Percentiles rank a stretch among this genome's conserved stretches.
Evolutionary conservation across 176 grass and related monocot species (phyloP).

Genomic region (Puccinellia tenuiflora): DNA sequence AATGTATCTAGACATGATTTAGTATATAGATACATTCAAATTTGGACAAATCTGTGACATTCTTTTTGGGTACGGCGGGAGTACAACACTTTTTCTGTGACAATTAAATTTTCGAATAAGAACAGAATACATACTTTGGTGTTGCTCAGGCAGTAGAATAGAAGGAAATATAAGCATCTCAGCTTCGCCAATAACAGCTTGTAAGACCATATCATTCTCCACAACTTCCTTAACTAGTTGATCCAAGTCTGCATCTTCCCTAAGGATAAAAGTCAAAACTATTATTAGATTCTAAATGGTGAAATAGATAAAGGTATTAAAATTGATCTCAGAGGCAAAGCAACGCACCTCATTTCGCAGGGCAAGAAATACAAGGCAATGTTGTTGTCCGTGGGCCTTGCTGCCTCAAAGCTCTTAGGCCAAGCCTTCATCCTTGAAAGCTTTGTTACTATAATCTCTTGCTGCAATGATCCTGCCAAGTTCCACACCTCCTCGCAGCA

Average conservation of each 20-base stretch:
- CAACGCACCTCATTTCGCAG: constrained; percentile 33
- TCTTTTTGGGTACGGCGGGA: too few relatives aligned
- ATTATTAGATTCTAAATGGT: neutral
- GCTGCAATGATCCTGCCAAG: constrained; percentile 20
- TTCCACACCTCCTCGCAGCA: constrained; percentile 48
- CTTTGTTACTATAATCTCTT: constrained; percentile 26
- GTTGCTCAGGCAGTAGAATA: constrained; percentile 31
- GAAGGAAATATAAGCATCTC: constrained; percentile 59
- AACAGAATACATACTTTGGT: constrained; percentile 31
- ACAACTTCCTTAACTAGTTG: constrained; percentile 31
- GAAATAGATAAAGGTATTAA: neutral
- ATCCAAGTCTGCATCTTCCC: constrained; percentile 28
- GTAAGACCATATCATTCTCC: constrained; percentile 34
- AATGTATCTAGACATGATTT: too few relatives aligned
- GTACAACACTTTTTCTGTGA: neutral
- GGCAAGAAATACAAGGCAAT: constrained; percentile 75
- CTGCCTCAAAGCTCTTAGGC: constrained; percentile 49
- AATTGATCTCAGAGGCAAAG: neutral
- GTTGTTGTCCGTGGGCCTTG: constrained; percentile 25
- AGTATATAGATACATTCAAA: too few relatives aligned
- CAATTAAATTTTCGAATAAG: neutral
- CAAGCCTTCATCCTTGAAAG: constrained; percentile 35
- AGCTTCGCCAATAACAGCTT: constrained; percentile 1
- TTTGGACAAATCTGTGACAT: too few relatives aligned
- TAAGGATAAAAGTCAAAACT: neutral